These are phyloP conservation scores for Penicilliopsis zonata DNA, from an alignment of 495 filamentous ascomycete genomes.

Conservation along the genomic window DNA sequence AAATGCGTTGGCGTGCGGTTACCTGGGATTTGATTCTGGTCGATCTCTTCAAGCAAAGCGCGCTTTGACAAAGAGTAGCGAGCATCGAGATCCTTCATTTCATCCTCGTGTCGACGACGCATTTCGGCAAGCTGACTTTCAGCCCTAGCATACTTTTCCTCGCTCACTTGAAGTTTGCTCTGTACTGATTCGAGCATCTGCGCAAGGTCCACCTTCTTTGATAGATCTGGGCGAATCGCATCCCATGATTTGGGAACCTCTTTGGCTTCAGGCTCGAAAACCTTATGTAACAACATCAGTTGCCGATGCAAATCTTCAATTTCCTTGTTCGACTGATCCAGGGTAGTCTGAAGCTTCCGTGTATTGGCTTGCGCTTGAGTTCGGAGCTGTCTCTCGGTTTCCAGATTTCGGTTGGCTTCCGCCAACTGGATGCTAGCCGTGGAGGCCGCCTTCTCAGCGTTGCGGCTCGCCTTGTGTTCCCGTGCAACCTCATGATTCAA, in stretches of 20 bases:
- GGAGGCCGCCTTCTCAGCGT: slow-evolving; percentile 85
- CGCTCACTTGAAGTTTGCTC: slow-evolving; percentile 71
- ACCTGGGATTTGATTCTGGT: slow-evolving; percentile 66
- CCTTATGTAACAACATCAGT: slow-evolving; percentile 68
- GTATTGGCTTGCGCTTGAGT: slow-evolving; percentile 78
- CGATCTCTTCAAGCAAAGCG: slow-evolving; percentile 74
- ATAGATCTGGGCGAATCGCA: slow-evolving; percentile 43
- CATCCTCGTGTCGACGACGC: slow-evolving; percentile 56
- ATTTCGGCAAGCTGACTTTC: slow-evolving; percentile 76
- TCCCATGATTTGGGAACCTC: slow-evolving; percentile 52
- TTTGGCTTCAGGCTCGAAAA: slow-evolving; percentile 67
- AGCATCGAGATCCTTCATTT: slow-evolving; percentile 61
- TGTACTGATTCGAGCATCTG: slow-evolving; percentile 81
- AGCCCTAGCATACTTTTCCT: slow-evolving; percentile 70
- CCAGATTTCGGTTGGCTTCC: slow-evolving; percentile 78
- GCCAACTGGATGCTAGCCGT: slow-evolving; percentile 70
- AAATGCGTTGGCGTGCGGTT: slow-evolving; percentile 68
- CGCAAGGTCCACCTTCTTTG: slow-evolving; percentile 68
- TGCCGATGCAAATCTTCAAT: slow-evolving; percentile 68
- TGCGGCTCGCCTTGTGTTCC: slow-evolving; percentile 83
- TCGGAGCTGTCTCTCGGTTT: slow-evolving; percentile 80
- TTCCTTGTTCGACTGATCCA: slow-evolving; percentile 70
- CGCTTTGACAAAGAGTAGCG: slow-evolving; percentile 61
- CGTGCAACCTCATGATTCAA: slow-evolving; percentile 85
- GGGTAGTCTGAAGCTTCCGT: slow-evolving; percentile 60